Base-by-base conservation (phyloP, 2,329 filamentous ascomycete species). In the Fusarium nygamai region DNA sequence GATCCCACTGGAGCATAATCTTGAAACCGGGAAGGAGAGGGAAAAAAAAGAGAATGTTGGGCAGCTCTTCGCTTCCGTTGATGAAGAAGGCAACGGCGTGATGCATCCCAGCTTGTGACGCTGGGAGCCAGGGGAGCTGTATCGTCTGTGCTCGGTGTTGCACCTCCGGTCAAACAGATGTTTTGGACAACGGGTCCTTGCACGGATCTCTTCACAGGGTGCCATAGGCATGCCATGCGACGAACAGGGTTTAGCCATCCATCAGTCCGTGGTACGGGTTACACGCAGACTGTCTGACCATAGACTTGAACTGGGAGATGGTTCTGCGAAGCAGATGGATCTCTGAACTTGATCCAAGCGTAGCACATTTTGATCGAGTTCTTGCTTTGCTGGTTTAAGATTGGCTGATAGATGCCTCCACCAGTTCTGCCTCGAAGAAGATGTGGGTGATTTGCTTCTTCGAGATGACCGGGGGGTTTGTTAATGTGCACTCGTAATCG, bases 211-310 rank as follows among this genome's bases (percentile, higher is more conserved):
- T 66, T 71, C 61, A 24, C 41, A 57, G 53, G 65, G 58, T 63
- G 48, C 57, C 54, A 72, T 67, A 67, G 64, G 46, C 64, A 64
- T 47, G 69, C 75, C 75, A 76, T 76, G 75, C 71, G 66, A 56
- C 66, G 61, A 64, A 61, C 76, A 77, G 67, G 76, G 76, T 66
- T 74, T 59, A 74, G 72, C 64, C 59, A 66, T 73, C 64, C 53
- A 70, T 61, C 59, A 69, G 64, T 62, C 75, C 71, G 73, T 71
- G 63, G 71, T 63, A 46, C 59, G 64, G 75, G 65, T 50, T 71
- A 64, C 61, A 71, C 71, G 47, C 50, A 62, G 62, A 66, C 53
- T 59, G 61, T 48, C 46, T 65, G 64, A 64, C 59, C 53, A 67
- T 56, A 27, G 34, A 27, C 22, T 44, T 31, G 47, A 34, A 36